Base-by-base conservation (phyloP, 768 basidiomycete genomes). In the Mycena rebaudengoi region DNA sequence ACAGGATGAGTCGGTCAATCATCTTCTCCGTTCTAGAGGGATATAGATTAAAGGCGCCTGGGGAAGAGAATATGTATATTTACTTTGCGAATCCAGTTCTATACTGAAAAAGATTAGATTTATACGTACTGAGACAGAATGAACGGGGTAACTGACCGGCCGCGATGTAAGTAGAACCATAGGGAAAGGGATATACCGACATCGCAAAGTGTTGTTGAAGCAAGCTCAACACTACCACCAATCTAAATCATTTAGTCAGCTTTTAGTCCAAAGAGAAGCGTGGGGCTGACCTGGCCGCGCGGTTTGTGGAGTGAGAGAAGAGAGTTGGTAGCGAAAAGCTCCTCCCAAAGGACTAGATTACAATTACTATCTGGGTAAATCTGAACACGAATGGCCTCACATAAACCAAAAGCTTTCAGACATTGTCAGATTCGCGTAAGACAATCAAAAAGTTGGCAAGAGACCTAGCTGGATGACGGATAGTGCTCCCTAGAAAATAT, bases 31-130 rank as follows among this genome's bases (percentile, higher is more conserved):
- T 65, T 23, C 46, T 46, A 52, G 43, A 18, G 5, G 30, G 4
- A 0, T 35, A 30, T 32, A 30, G 21, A 26, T 8, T 46, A 43
- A 18, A 33, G 40, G 16, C 11, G 16, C 2, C 30, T 29, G 13
- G 33, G 26, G 13, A 43, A 28, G 10, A 29, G n/a, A 16, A 18
- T 8, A 44, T n/a, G n/a, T 7, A 32, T 11, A 45, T 30, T 49
- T 37, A 65, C 64, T 44, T 52, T 18, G 64, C 58, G 33, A 65
- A 65, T 14, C 64, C 64, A 26, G 64, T 51, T 25, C 62, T 64
- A 35, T n/a, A n/a, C n/a, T n/a, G n/a, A n/a, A n/a, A n/a, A n/a
- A n/a, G n/a, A n/a, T n/a, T n/a, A n/a, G n/a, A n/a, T n/a, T n/a
- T n/a, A n/a, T n/a, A n/a, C n/a, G n/a, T n/a, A n/a, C n/a, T n/a